Evolutionary conservation across 176 grass and related monocot species (phyloP).

Genomic region (Hsuehochloa calcarea): DNA sequence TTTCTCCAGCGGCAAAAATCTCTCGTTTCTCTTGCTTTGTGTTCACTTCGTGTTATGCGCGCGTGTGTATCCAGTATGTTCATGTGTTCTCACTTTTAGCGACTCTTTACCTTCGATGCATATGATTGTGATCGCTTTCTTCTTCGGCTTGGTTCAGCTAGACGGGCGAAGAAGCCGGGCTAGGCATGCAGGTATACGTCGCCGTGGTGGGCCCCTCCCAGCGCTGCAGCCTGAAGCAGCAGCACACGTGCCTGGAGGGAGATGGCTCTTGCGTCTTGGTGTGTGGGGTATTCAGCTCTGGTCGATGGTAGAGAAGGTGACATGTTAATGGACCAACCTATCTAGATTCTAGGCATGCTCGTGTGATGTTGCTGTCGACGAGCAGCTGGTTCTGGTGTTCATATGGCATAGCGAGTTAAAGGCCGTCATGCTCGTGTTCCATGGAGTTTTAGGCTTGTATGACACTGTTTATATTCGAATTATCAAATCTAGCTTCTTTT

Average conservation of each 20-base stretch:
- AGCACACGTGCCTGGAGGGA: background rate
- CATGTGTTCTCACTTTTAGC: no score
- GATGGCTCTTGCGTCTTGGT: background rate
- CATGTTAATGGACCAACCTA: background rate
- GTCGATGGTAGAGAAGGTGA: background rate
- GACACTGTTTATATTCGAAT: no score
- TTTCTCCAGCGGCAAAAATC: no score
- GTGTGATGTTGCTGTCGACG: background rate
- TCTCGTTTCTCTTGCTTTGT: no score
- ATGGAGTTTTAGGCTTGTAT: no score
- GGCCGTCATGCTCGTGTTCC: background rate
- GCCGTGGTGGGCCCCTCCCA: background rate
- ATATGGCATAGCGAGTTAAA: background rate
- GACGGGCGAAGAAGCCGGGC: background rate
- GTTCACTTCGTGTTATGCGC: no score
- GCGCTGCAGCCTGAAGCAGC: background rate
- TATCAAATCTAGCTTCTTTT: no score
- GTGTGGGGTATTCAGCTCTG: background rate
- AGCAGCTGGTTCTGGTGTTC: background rate
- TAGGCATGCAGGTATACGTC: background rate
- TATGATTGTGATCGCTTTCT: no score
- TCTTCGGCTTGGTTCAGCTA: no score
- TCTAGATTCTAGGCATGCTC: background rate
- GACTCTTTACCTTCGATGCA: no score
- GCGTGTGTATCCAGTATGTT: no score